Conservation (phyloP, 1,284 basidiomycete genomes). For the Irpex rosettiformis region DNA sequence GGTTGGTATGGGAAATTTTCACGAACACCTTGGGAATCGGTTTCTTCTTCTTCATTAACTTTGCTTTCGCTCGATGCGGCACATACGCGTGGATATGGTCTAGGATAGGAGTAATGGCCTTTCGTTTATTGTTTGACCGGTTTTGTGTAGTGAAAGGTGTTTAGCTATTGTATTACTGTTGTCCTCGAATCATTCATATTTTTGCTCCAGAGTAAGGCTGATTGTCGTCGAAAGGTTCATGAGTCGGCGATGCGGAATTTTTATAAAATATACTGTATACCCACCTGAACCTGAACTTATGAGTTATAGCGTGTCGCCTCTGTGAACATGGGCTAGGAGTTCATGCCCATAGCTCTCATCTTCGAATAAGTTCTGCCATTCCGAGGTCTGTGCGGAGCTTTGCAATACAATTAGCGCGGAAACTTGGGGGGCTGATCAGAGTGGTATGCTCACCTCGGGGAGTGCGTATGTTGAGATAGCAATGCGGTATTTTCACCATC, state of each 20-base stretch:
- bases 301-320: neutral
- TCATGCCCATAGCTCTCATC: neutral
- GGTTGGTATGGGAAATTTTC: neutral
- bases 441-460: neutral
- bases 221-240: too few species aligned
- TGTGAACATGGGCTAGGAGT: neutral
- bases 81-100: neutral
- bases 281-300: neutral
- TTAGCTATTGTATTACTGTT: neutral
- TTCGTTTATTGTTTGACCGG: neutral
- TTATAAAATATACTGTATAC: too few species aligned
- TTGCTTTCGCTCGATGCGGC: neutral
- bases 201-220: too few species aligned
- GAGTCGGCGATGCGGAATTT: too few species aligned
- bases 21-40: neutral
- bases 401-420: neutral
- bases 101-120: neutral
- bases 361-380: neutral
- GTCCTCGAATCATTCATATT: too few species aligned
- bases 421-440: neutral
- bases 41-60: neutral
- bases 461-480: neutral
- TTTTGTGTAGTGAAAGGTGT: too few species aligned
- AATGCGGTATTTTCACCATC: neutral
- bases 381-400: neutral